These are phyloP conservation scores for Paecilomyces niveus DNA, from an alignment of 2,329 filamentous ascomycete species.

Conservation along the genomic window DNA sequence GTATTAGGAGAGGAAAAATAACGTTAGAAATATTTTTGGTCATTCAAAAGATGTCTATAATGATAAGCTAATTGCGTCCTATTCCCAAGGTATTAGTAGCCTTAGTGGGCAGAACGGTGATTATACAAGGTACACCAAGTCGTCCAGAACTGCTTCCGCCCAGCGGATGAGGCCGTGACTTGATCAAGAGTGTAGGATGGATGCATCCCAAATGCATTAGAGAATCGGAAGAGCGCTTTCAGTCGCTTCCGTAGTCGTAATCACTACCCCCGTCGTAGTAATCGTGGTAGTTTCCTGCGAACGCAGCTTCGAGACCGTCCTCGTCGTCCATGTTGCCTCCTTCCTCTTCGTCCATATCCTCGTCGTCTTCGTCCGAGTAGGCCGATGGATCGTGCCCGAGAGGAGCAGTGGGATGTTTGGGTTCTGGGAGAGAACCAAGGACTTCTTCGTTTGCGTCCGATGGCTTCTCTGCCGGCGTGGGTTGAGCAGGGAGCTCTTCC, in stretches of 20 bases:
- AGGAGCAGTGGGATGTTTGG: conserved; percentile 3
- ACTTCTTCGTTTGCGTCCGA: conserved; percentile 16
- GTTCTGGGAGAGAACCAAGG: conserved; percentile 14
- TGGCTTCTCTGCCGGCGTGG: conserved; percentile 7
- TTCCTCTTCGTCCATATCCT: conserved; percentile 24
- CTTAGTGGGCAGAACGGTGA: background rate
- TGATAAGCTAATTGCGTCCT: background rate
- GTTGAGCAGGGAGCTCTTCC: conserved; percentile 7
- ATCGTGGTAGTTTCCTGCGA: conserved; percentile 29
- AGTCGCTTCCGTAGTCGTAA: conserved; percentile 29
- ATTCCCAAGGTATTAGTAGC: background rate
- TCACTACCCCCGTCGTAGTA: conserved; percentile 27
- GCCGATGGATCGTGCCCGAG: conserved; percentile 15
- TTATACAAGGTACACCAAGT: background rate
- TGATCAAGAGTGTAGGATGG: background rate
- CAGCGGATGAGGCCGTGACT: background rate
- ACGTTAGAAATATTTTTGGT: no score
- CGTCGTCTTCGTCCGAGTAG: conserved; percentile 12
- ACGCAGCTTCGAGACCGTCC: conserved; percentile 28
- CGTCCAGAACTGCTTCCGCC: background rate
- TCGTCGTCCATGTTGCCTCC: conserved; percentile 27
- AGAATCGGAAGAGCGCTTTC: background rate
- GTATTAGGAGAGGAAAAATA: no score
- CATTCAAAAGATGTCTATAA: background rate
- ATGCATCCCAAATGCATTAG: background rate